phyloP scores from a whole-genome alignment of 495 filamentous ascomycete species.

The Xanthoparmelia taractica region DNA sequence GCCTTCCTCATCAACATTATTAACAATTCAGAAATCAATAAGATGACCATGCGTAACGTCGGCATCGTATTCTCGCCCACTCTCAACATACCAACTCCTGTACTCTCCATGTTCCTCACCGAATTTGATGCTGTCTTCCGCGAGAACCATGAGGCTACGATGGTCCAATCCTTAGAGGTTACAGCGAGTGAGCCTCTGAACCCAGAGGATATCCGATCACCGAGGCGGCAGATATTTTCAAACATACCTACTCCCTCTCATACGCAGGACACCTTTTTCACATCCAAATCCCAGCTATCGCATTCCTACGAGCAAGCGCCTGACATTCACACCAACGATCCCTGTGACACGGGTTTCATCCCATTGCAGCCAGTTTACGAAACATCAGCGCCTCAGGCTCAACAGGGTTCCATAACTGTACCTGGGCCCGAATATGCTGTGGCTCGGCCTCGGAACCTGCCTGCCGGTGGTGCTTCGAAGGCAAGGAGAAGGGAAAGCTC shows the following conservation, averaged over 20 bases:
- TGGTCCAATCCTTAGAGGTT: conserved; percentile 38
- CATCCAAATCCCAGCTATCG: conserved; percentile 18
- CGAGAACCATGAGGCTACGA: conserved; percentile 52
- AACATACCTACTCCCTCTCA: conserved; percentile 60
- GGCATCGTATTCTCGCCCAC: conserved; percentile 99
- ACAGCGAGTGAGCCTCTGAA: conserved; percentile 39
- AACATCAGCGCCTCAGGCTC: conserved; percentile 16
- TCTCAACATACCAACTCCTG: conserved; percentile 89
- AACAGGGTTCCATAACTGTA: conserved; percentile 20
- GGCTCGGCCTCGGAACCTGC: conserved; percentile 38
- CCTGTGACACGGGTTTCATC: conserved; percentile 52
- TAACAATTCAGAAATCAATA: conserved; percentile 82
- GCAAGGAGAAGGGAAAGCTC: conserved; percentile 52
- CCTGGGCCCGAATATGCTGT: conserved; percentile 33
- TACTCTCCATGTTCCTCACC: conserved; percentile 88
- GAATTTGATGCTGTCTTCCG: conserved; percentile 85
- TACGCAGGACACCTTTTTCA: conserved; percentile 51
- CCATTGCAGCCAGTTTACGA: conserved; percentile 57
- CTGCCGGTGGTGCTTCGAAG: conserved; percentile 38
- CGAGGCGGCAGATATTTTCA: conserved; percentile 61
- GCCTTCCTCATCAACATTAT: conserved; percentile 83
- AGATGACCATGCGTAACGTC: conserved; percentile 97
- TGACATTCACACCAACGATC: conserved; percentile 15
- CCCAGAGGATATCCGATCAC: conserved; percentile 56
- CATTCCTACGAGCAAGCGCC: neutral